Conservation (phyloP, 1,139 yeast genomes). For the Yamadazyma sp. region DNA sequence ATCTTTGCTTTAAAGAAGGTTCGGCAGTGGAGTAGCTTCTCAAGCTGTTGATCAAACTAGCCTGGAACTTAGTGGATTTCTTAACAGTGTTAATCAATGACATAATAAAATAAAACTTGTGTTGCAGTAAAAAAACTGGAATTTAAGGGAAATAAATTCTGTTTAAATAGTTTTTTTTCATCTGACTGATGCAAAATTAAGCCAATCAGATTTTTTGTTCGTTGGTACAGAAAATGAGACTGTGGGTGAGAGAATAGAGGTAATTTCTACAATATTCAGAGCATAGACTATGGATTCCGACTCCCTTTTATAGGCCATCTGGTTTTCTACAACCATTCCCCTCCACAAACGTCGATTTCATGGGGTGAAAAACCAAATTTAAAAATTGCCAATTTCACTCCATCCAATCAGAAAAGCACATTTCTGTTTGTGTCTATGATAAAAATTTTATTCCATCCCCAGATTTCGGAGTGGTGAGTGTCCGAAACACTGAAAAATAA, state of each 20-base stretch:
- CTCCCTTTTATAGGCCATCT: no score
- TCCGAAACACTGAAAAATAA: slow-evolving; percentile 2
- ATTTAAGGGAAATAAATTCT: slow-evolving; percentile 1
- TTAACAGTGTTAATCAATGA: slow-evolving; percentile 15
- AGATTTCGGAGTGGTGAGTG: slow-evolving; percentile 15
- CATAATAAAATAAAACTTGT: slow-evolving; percentile 6
- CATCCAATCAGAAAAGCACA: slow-evolving; percentile 2
- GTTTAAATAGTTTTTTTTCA: slow-evolving; percentile 7
- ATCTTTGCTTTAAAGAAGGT: slow-evolving; percentile 81
- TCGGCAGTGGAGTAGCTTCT: slow-evolving; percentile 20
- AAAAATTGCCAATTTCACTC: neutral
- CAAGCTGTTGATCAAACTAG: slow-evolving; percentile 10
- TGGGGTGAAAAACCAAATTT: no score
- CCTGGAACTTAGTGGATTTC: slow-evolving; percentile 12
- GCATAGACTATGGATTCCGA: no score
- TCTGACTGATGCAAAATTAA: slow-evolving; percentile 4
- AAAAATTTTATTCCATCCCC: slow-evolving; percentile 10
- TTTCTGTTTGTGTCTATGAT: neutral
- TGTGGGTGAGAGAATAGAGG: neutral
- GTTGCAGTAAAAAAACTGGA: slow-evolving; percentile 2
- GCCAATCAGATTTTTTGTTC: slow-evolving; percentile 11
- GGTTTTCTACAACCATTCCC: no score
- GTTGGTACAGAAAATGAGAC: neutral
- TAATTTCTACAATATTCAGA: neutral
- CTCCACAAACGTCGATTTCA: no score